phyloP scores from a whole-genome alignment of 1,284 basidiomycete species.

The Takashimella tepidaria region DNA sequence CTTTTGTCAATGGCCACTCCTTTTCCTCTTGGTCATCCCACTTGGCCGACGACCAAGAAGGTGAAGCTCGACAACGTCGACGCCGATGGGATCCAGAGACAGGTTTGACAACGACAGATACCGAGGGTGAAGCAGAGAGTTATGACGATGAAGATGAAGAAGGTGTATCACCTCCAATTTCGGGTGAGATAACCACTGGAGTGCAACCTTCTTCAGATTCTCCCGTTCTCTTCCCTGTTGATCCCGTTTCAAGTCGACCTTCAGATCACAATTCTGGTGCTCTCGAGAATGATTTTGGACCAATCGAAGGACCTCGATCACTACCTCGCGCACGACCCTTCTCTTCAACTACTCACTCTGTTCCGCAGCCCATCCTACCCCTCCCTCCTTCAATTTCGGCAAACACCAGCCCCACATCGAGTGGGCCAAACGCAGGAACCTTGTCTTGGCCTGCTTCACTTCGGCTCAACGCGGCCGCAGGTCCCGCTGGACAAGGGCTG shows the following conservation, averaged over 20 bases:
- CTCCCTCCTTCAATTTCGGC: neutral
- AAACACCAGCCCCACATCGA: no score
- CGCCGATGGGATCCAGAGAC: conserved; percentile 20
- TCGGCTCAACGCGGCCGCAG: neutral
- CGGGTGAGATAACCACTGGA: no score
- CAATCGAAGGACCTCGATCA: neutral
- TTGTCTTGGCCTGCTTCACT: neutral
- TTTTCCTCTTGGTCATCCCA: neutral
- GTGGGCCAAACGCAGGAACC: neutral
- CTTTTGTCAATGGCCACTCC: conserved; percentile 36
- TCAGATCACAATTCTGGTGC: neutral
- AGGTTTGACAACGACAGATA: neutral
- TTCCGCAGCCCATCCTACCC: neutral
- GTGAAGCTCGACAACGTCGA: conserved; percentile 12
- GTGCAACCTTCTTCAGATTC: conserved; percentile 14
- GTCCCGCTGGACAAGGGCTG: conserved; percentile 6
- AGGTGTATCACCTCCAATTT: conserved; percentile 23
- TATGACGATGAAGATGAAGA: conserved; percentile 17
- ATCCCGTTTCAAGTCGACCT: conserved; percentile 2
- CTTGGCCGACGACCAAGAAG: conserved; percentile 4
- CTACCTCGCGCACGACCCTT: neutral
- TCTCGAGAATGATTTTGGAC: neutral
- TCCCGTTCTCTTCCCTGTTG: conserved; percentile 10
- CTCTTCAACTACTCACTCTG: neutral
- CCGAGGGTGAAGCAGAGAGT: conserved; percentile 18